Base-by-base conservation (phyloP, 768 basidiomycete genomes). In the Pholiota conissans region DNA sequence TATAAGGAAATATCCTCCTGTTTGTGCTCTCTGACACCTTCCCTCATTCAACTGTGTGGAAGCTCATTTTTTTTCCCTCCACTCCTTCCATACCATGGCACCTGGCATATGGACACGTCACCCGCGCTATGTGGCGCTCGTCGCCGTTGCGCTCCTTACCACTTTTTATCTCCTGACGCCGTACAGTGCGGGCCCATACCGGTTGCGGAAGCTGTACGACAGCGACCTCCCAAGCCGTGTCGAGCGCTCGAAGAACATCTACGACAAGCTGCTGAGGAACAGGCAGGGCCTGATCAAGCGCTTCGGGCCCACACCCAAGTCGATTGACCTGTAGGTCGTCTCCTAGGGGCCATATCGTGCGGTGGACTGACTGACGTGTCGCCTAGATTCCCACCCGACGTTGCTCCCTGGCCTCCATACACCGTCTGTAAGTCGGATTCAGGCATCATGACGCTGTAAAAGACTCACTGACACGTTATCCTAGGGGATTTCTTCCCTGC, bases 401-500 rank as follows among this genome's bases (percentile, higher is more conserved):
- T 73, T 48, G 62, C 73, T 3, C 84, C 83, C 3, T 84, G 81
- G 81, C 82, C 82, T 18, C 71, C 82, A 3, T 84, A 84, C 62
- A 84, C 83, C 16, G 77, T 80, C 49, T 84, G 84, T 85, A 62
- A 65, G 83, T 75, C 22, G 18, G n/a, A 13, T 26, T 49, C 7
- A 20, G 6, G 20, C 4, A 14, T 14, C n/a, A n/a, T 20, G 5
- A 16, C n/a, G 16, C 24, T 16, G 11, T 50, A 18, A 29, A 27
- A 18, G n/a, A 30, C 26, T n/a, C n/a, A 42, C 57, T 57, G 20
- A 11, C 34, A 22, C 18, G 1, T 5, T 1, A 10, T 5, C 40
- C 40, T 62, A 86, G 85, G 82, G 82, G 79, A 82, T 63, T 82
- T 79, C 62, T 82, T 81, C 67, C 78, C 79, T 24, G 74, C 81